Evolutionary conservation across 2,329 filamentous ascomycete species (phyloP), one percentile per base, ranked within the genome.

Genomic region (Claviceps sp.): DNA sequence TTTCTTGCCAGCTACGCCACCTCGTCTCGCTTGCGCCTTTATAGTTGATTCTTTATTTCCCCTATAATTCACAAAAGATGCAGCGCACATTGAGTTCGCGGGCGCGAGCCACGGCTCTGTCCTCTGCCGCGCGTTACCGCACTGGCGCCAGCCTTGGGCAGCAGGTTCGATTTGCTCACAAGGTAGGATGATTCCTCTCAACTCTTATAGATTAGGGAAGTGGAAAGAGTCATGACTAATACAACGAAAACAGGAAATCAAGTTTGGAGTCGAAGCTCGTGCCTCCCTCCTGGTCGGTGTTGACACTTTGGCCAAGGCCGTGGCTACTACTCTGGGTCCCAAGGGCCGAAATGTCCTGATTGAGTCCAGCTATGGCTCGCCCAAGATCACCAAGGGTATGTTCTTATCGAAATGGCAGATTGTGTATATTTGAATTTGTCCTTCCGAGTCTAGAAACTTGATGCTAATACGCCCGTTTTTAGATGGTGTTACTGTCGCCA

Each of bases 321-420:
- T 98, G 58, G 86, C 91, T 58, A 95, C 91, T 57, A 98, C 93
- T 59, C 81, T 98, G 56, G 93, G 93, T 61, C 93, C 93, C 64
- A 98, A 98, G 81, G 93, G 93, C 71, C 85, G 93, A 69, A 98
- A 97, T 75, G 93, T 98, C 61, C 72, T 98, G 67, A 98, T 98
- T 62, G 93, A 98, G 78, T 96, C 91, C 57, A 88, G 88, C 77
- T 98, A 95, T 66, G 93, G 93, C 71, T 95, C 93, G 47, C 93
- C 93, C 65, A 98, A 98, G 82, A 98, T 98, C 73, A 98, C 93
- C 65, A 98, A 98, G 79, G 91, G 91, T 95, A 37, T 34, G 53
- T 50, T 24, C 3, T 26, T 14, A 5, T 49, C 9, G 18, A 24
- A 37, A 16, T 18, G 26, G 30, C 3, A 40, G 18, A 41, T 7